Evolutionary conservation across 495 filamentous ascomycete species (phyloP).

Genomic region (Amorphotheca resinae): DNA sequence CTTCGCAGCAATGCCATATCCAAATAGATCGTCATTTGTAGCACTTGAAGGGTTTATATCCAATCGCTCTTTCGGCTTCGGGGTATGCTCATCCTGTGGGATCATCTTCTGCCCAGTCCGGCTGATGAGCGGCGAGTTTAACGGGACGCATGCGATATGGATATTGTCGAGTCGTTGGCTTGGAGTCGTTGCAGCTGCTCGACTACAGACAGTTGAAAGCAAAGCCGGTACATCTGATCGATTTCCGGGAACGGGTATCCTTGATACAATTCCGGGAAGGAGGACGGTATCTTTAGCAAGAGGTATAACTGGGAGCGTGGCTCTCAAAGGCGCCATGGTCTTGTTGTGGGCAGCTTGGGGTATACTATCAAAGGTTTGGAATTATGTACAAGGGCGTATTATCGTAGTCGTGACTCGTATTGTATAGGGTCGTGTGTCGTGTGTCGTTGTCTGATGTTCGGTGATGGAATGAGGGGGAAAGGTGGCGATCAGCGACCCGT

Average conservation of each 20-base stretch:
- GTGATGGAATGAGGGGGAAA: conserved; percentile 5
- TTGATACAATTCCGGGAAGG: conserved; percentile 65
- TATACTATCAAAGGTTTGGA: not conserved
- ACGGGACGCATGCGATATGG: conserved; percentile 70
- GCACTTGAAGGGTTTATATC: conserved; percentile 34
- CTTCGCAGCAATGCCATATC: conserved; percentile 65
- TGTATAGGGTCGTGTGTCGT: too few species aligned
- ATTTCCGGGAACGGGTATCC: conserved; percentile 58
- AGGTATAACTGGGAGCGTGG: conserved; percentile 54
- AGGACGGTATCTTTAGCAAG: conserved; percentile 63
- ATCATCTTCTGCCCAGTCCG: conserved; percentile 59
- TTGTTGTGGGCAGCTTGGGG: not conserved
- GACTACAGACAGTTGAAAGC: conserved; percentile 61
- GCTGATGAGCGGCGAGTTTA: conserved; percentile 56
- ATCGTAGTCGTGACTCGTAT: too few species aligned
- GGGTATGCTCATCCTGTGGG: conserved; percentile 6
- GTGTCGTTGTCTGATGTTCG: not conserved
- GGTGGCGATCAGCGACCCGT: conserved; percentile 7
- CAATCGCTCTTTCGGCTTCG: conserved; percentile 36
- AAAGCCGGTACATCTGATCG: conserved; percentile 75
- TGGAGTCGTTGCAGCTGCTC: conserved; percentile 47
- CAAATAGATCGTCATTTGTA: conserved; percentile 59
- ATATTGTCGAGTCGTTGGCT: conserved; percentile 50
- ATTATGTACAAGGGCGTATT: conserved; percentile 4
- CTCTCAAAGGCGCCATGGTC: not conserved